phyloP scores from a whole-genome alignment of 768 basidiomycete species.

The Macrocybe gigantea region DNA sequence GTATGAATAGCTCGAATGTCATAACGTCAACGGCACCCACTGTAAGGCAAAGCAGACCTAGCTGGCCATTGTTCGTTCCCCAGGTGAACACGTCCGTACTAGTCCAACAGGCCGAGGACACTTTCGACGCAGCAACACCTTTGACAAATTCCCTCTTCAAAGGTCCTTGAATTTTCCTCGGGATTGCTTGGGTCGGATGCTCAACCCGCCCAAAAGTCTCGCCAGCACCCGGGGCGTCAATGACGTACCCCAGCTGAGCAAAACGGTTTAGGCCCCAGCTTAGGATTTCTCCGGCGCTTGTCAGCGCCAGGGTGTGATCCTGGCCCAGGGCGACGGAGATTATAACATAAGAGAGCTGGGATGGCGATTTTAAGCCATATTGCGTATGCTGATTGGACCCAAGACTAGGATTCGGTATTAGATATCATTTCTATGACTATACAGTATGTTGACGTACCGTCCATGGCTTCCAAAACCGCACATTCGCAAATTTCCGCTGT shows the following conservation, averaged over 20 bases:
- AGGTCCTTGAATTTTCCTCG: constrained; percentile 67
- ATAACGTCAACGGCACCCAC: neutral
- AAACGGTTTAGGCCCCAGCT: constrained; percentile 93
- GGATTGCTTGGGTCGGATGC: constrained; percentile 70
- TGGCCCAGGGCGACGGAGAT: constrained; percentile 79
- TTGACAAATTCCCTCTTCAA: constrained; percentile 73
- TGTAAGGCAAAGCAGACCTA: constrained; percentile 45
- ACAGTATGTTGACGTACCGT: constrained; percentile 40
- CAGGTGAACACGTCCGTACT: constrained; percentile 69
- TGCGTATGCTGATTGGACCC: constrained; percentile 78
- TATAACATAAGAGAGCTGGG: constrained; percentile 51
- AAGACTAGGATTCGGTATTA: constrained; percentile 36
- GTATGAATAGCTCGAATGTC: neutral
- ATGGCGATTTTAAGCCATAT: constrained; percentile 58
- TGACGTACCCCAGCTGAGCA: constrained; percentile 79
- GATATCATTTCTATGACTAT: neutral
- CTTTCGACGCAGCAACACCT: constrained; percentile 85
- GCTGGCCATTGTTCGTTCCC: constrained; percentile 92
- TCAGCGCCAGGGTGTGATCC: constrained; percentile 90
- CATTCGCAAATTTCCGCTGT: constrained; percentile 64
- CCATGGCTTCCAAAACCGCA: constrained; percentile 92
- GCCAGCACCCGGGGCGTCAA: constrained; percentile 44
- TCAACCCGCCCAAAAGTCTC: constrained; percentile 41
- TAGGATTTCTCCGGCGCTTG: constrained; percentile 72
- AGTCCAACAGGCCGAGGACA: constrained; percentile 89